Base-by-base conservation (phyloP, 805 yeast species). In the Metschnikowia noctiluminum region DNA sequence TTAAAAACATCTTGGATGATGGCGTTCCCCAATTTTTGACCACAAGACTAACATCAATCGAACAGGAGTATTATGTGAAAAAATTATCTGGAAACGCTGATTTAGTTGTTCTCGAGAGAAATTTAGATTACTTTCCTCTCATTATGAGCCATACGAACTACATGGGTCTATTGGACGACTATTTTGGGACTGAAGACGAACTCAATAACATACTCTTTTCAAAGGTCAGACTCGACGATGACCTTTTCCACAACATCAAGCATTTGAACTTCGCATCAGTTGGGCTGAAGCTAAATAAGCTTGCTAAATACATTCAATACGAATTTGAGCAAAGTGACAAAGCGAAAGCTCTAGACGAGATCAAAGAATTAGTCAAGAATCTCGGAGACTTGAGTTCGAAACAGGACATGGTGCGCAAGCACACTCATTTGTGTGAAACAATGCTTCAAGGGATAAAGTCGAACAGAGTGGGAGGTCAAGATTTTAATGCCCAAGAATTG, bases 161-260 rank as follows among this genome's bases (percentile, higher is more conserved):
- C 62, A 73, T 79, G 14, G 99, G 98, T 0, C 70, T 94, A 13
- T 70, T 90, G 16, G 91, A 87, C 62, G 97, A 91, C 57, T 62
- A 81, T 11, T 74, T 81, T 55, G 81, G 78, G 5, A 68, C 84
- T 6, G 70, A 75, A 12, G 77, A 76, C 51, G 69, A 49, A 26
- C 43, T 44, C 51, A 48, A 36, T 13, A 38, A 40, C 35, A 34
- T 45, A 14, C 37, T 52, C 27, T 30, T 45, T 8, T 36, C 43
- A 38, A 44, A 51, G 10, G 56, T 58, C 12, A 58, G 62, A 16
- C 63, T 72, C 7, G 68, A 70, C 35, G 89, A 84, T 54, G 69
- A 73, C 10, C 68, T 84, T 6, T 80, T 71, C 56, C 68, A 67
- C 2, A 64, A 74, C 7, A 70, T 91, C 13, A 79, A 82, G 52